Base-by-base conservation (phyloP, 768 basidiomycete genomes). In the Hygrocybe punicea region DNA sequence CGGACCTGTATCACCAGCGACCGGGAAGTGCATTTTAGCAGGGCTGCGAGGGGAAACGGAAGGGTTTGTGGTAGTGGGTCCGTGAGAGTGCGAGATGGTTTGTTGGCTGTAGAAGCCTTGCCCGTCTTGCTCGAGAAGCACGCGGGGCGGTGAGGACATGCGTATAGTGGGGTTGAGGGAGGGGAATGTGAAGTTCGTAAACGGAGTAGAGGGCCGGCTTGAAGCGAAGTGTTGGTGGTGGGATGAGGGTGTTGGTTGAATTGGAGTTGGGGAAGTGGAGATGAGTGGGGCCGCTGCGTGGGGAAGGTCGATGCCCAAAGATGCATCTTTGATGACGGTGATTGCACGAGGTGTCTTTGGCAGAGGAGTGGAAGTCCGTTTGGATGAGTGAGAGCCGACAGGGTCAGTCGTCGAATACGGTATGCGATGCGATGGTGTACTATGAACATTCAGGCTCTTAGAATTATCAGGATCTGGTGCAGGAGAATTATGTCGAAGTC, bases 201-300 rank as follows among this genome's bases (percentile, higher is more conserved):
- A 48, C 67, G 42, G 10, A 67, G 58, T 23, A 63, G 66, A 24
- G 66, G 58, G 34, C 69, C 67, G 9, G 64, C 51, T 46, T 69
- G 67, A 19, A 24, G 21, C 6, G 45, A 13, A 11, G 5, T 4
- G 2, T 4, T 4, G 39, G 11, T 14, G 39, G 13, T 16, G 16
- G 19, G 39, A 40, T 14, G 40, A 42, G 4, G 3, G 14, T 42
- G 40, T 13, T 21, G n/a, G n/a, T n/a, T n/a, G n/a, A n/a, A n/a
- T n/a, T n/a, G 29, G 29, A 8, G 29, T 4, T 29, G 8, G 8
- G 29, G 29, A 29, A 29, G 29, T 29, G 29, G 29, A 29, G 29
- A 8, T 29, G 4, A 29, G 29, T 4, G 29, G 29, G 29, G 4
- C 29, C 8, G 29, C 29, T 4, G 29, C 29, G 8, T 29, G 4